These are phyloP conservation scores for Leccinellum rugosiceps DNA, from an alignment of 768 basidiomycete genomes.

Conservation along the genomic window DNA sequence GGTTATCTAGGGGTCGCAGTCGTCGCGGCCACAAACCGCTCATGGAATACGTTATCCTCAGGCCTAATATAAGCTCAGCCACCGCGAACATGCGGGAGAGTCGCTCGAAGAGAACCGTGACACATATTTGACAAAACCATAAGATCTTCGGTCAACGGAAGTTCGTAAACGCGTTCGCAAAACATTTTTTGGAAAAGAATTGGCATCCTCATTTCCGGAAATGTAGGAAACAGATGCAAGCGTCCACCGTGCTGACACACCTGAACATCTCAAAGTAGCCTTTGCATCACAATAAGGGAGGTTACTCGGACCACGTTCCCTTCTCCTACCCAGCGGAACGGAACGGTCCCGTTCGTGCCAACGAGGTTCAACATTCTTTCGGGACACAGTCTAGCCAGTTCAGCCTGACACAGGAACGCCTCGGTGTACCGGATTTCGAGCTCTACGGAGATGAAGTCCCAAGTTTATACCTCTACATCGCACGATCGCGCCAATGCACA, in stretches of 20 bases:
- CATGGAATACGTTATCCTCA: background rate
- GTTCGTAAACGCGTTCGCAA: conserved; percentile 12
- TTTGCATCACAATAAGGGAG: conserved; percentile 10
- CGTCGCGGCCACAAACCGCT: background rate
- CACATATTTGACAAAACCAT: background rate
- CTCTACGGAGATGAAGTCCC: conserved; percentile 26
- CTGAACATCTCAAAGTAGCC: conserved; percentile 15
- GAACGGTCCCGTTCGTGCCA: conserved; percentile 10
- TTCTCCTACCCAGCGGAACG: conserved; percentile 8
- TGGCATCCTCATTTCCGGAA: conserved; percentile 20
- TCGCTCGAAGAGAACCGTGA: conserved; percentile 8
- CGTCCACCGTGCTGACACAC: conserved; percentile 1
- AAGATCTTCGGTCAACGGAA: conserved; percentile 8
- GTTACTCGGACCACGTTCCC: conserved; percentile 9
- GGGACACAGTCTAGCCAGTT: conserved; percentile 26
- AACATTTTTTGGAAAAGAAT: conserved; percentile 7
- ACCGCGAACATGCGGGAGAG: conserved; percentile 1
- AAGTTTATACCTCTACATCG: conserved; percentile 19
- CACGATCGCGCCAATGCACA: conserved; percentile 25
- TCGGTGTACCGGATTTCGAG: conserved; percentile 27
- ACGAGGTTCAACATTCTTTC: conserved; percentile 7
- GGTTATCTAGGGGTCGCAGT: background rate
- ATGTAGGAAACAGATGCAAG: background rate
- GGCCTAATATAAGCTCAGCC: background rate
- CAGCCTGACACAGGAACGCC: conserved; percentile 27